Evolutionary conservation across 1,284 basidiomycete genomes (phyloP), one percentile per base, ranked within the genome.

Genomic region (Chondrostereum purpureum): DNA sequence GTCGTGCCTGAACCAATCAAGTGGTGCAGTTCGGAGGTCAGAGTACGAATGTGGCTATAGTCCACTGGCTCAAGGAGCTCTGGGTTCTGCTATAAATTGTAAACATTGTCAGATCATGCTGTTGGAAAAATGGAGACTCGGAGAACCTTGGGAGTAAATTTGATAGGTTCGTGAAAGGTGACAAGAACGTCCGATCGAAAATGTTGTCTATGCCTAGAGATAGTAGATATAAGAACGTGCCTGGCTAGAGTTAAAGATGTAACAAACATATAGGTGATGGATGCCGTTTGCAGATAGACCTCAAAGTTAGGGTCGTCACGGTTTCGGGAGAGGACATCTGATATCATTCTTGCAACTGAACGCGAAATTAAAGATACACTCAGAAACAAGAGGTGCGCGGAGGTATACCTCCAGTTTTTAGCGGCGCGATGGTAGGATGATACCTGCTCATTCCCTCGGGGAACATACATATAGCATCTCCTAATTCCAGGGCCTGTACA

Each of bases 161-260:
- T 70, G 57, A 89, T 72, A 0, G 89, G 88, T 10, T 76, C 69
- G 55, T 91, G 83, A 60, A 88, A 92, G 0, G 84, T 87, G 20
- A 92, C 85, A 21, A 92, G 65, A 5, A 92, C 87, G 54, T 92
- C 89, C 5, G 86, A 88, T 20, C 89, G 79, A 57, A 90, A 92
- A 61, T 90, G 83, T 57, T 92, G 80, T 31, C 71, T 63, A 55
- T 73, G 72, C 70, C 72, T 76, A 38, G 41, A 31, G 22, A n/a
- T 39, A 6, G 23, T 22, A 43, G 40, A 44, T 40, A 45, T 38
- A 35, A 44, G 21, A 44, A 14, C 49, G 35, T 10, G 38, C 43
- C 42, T 22, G 36, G 19, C 6, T 21, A 2, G 23, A 42, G 22
- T 31, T 5, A 12, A 2, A 39, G 14, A 18, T 39, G 31, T 12